phyloP scores from a whole-genome alignment of 1,284 basidiomycete genomes.

The Tilletiaria anomala region DNA sequence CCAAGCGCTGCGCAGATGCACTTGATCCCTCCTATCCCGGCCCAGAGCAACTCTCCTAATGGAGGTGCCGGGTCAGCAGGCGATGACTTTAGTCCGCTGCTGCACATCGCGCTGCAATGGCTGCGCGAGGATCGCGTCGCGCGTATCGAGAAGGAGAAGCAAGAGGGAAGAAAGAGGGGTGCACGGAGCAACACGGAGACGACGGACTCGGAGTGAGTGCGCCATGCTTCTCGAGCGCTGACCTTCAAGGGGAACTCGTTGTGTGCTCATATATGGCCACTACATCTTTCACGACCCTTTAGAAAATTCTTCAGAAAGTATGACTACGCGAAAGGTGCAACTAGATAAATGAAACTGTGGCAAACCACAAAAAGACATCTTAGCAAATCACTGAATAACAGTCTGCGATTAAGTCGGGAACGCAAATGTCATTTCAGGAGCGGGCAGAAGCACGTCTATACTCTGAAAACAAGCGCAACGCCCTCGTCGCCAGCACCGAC shows the following conservation, averaged over 20 bases:
- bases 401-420: no score
- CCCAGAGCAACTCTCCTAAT: not conserved
- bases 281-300: not conserved
- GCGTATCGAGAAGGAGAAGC: slow-evolving; percentile 16
- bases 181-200: slow-evolving; percentile 18
- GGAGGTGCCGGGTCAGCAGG: not conserved
- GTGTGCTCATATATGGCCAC: not conserved
- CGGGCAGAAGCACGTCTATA: no score
- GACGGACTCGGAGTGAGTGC: slow-evolving; percentile 21
- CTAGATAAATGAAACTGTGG: no score
- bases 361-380: no score
- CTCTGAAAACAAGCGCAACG: slow-evolving; percentile 35
- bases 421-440: no score
- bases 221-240: not conserved
- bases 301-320: slow-evolving; percentile 35
- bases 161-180: slow-evolving; percentile 14
- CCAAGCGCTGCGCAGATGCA: slow-evolving; percentile 11
- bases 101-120: slow-evolving; percentile 30
- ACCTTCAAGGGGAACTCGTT: no score
- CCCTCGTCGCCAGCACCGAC: slow-evolving; percentile 38
- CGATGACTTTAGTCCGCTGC: slow-evolving; percentile 12
- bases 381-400: no score
- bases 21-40: slow-evolving; percentile 8
- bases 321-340: slow-evolving; percentile 16
- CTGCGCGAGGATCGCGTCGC: slow-evolving; percentile 29